These are phyloP conservation scores for Phaffomyces opuntiae DNA, from an alignment of 805 yeast genomes.

Conservation along the genomic window DNA sequence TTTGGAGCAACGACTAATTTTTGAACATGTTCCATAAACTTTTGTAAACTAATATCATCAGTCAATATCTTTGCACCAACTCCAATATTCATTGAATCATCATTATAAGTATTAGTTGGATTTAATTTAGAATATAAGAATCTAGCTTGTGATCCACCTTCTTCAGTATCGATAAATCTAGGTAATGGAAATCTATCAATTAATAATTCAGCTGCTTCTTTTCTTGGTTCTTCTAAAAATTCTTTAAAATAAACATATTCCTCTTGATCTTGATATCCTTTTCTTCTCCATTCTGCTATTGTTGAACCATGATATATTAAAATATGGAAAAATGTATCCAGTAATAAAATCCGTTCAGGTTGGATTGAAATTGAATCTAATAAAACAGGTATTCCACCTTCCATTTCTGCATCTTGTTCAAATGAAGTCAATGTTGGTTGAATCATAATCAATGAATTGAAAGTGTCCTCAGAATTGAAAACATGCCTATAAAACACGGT, in stretches of 20 bases:
- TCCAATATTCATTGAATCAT: conserved; percentile 26
- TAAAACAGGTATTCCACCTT: conserved; percentile 49
- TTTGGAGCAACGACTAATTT: conserved; percentile 18
- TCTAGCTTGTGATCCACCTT: conserved; percentile 72
- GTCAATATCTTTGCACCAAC: conserved; percentile 41
- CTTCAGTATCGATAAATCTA: conserved; percentile 65
- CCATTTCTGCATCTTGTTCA: conserved; percentile 35
- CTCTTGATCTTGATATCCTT: conserved; percentile 53
- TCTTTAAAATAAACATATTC: conserved; percentile 54
- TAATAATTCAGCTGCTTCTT: conserved; percentile 58
- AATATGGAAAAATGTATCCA: conserved; percentile 67
- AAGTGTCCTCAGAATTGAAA: conserved; percentile 53
- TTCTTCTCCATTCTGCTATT: conserved; percentile 61
- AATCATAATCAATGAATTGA: conserved; percentile 57
- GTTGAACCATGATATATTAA: conserved; percentile 60
- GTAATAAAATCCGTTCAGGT: conserved; percentile 46
- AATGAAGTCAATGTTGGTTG: conserved; percentile 62
- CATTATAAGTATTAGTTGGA: conserved; percentile 53
- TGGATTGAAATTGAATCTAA: conserved; percentile 58
- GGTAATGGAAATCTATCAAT: conserved; percentile 68
- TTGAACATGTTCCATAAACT: conserved; percentile 30
- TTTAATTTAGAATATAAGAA: conserved; percentile 63
- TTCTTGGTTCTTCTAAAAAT: conserved; percentile 54
- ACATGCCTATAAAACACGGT: conserved; percentile 58
- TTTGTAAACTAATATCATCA: conserved; percentile 37